A percentile compares a stretch with the other conserved stretches of the same genome.
Conservation (phyloP, 805 yeast genomes). For the Candida pini region DNA sequence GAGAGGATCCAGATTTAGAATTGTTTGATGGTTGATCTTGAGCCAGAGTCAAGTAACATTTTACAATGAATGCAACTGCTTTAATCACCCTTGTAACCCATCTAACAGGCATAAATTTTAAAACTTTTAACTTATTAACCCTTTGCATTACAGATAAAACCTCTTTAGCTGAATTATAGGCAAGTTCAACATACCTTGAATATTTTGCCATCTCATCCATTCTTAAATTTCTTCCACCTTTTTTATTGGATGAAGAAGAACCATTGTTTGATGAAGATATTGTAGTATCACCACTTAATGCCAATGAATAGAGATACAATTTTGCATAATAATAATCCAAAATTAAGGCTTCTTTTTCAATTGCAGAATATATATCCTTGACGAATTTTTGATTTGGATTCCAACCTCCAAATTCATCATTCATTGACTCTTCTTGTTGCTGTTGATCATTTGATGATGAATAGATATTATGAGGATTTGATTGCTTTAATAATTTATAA, state of each 20-base stretch:
- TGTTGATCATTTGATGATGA: background rate
- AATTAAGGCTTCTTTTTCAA: slow-evolving; percentile 67
- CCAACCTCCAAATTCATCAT: slow-evolving; percentile 16
- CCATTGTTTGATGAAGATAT: slow-evolving; percentile 26
- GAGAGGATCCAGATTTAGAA: slow-evolving; percentile 1
- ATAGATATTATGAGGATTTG: slow-evolving; percentile 31
- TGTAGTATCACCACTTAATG: slow-evolving; percentile 47
- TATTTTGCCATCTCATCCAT: slow-evolving; percentile 67
- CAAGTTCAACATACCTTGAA: slow-evolving; percentile 74
- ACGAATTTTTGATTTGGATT: slow-evolving; percentile 31
- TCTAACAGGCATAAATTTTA: slow-evolving; percentile 82
- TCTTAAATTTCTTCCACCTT: slow-evolving; percentile 34
- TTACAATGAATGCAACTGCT: slow-evolving; percentile 85
- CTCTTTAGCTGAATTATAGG: slow-evolving; percentile 80
- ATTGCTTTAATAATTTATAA: slow-evolving; percentile 45
- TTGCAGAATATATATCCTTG: slow-evolving; percentile 33
- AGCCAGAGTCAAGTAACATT: slow-evolving; percentile 68
- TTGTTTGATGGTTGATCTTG: slow-evolving; percentile 8
- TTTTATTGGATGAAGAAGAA: slow-evolving; percentile 9
- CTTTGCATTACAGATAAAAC: slow-evolving; percentile 65
- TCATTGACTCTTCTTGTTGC: slow-evolving; percentile 6
- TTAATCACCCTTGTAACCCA: slow-evolving; percentile 85
- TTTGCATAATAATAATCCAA: slow-evolving; percentile 84
- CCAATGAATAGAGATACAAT: slow-evolving; percentile 77
- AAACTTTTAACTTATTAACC: slow-evolving; percentile 56